Evolutionary conservation across 2,329 filamentous ascomycete genomes (phyloP), one percentile per base, ranked within the genome.

Genomic region (Claviceps cyperi): DNA sequence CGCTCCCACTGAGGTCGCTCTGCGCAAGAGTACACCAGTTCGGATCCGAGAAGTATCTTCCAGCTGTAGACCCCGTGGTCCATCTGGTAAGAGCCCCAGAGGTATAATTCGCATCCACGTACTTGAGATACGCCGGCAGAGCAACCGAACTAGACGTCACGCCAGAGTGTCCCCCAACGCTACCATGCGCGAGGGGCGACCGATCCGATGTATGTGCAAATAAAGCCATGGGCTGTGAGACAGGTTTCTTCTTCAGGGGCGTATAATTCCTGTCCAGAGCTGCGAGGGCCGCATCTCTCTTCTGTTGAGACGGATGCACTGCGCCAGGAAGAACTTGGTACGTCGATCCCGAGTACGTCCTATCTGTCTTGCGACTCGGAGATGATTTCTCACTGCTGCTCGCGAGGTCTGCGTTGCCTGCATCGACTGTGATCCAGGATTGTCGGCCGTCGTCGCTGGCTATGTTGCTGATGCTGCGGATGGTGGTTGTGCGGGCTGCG

Each of bases 341-440:
- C 1, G 61, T 61, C 15, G 63, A 64, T 17, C 60, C 58, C 5
- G 62, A 55, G 35, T 61, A 57, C 6, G 58, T 61, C 17, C 55
- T 57, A 28, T 58, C 57, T 15, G 62, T 64, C 9, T 51, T 52
- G 4, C 57, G 55, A 28, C 60, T 61, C 9, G 53, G 51, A 9
- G 54, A 48, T 0, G 64, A 62, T 17, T 48, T 54, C 15, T 60
- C 51, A 40, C 61, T 65, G 40, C 61, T 65, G 39, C 53, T 55
- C 6, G 54, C 56, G 19, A 53, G 57, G 21, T 56, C 53, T 19
- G 53, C 56, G 14, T 46, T 56, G 6, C 54, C 55, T 17, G 58
- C 58, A 14, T 64, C 65, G 17, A 67, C 58, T 1, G 65, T 68
- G 6, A 65, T 53, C 65, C 65, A 68, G 1, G 65, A 67, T 38